Evolutionary conservation across 768 basidiomycete species (phyloP).

Genomic region (Pulveroboletus frians): DNA sequence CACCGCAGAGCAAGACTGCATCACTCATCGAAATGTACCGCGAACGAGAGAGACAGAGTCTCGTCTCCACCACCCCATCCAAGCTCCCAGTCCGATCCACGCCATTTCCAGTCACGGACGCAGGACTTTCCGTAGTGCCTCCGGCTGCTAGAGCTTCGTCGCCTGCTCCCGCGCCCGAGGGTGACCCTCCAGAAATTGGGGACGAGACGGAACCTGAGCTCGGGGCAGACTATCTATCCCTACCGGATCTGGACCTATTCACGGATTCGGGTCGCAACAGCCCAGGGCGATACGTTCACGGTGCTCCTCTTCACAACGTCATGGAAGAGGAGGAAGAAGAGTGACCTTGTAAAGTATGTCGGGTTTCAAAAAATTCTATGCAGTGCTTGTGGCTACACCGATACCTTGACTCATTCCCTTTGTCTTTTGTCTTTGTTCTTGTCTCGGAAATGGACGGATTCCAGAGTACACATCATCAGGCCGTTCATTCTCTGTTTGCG

Average conservation of each 20-base stretch:
- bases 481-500: conserved; percentile 1
- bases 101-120: conserved; percentile 8
- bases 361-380: conserved; percentile 6
- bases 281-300: conserved; percentile 73
- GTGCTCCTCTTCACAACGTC: conserved; percentile 82
- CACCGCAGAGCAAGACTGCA: conserved; percentile 57
- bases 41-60: conserved; percentile 51
- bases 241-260: conserved; percentile 30
- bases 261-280: conserved; percentile 55
- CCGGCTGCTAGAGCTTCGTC: conserved; percentile 7
- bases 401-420: conserved; percentile 18
- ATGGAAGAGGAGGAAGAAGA: conserved; percentile 79
- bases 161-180: conserved; percentile 14
- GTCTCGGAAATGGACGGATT: conserved; percentile 11
- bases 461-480: background rate
- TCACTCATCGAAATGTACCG: conserved; percentile 84
- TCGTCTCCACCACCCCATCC: conserved; percentile 18
- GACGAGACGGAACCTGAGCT: conserved; percentile 28
- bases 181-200: conserved; percentile 24
- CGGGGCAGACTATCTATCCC: conserved; percentile 24
- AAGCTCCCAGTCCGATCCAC: conserved; percentile 33
- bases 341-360: conserved; percentile 21
- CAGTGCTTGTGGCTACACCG: conserved; percentile 19
- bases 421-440: background rate
- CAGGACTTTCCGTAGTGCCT: conserved; percentile 5